Evolutionary conservation across 441 rosid species (phyloP).

Genomic region (Croton laevigatus): DNA sequence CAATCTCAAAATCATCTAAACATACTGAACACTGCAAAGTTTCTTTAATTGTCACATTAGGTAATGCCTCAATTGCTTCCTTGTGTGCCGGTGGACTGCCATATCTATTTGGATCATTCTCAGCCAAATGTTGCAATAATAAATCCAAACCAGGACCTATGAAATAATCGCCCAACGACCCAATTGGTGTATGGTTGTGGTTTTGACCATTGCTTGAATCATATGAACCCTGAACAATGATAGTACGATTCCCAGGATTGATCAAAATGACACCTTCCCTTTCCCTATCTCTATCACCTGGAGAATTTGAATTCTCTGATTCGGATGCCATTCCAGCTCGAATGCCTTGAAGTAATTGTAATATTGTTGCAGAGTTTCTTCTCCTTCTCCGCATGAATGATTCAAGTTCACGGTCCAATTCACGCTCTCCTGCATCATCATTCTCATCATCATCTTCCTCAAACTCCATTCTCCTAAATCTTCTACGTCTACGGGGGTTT

Average conservation of each 20-base stretch:
- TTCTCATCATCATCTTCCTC: slow-evolving; percentile 54
- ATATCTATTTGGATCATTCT: slow-evolving; percentile 71
- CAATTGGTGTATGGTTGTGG: slow-evolving; percentile 41
- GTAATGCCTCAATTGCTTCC: slow-evolving; percentile 52
- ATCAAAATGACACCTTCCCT: slow-evolving; percentile 60
- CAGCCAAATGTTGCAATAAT: slow-evolving; percentile 65
- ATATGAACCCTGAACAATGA: slow-evolving; percentile 56
- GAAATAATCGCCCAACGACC: slow-evolving; percentile 72
- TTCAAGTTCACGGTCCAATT: slow-evolving; percentile 61
- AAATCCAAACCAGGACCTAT: slow-evolving; percentile 69
- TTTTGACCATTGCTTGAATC: slow-evolving; percentile 34
- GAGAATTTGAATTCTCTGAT: slow-evolving; percentile 45
- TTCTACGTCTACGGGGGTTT: slow-evolving; percentile 47
- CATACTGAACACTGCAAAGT: slow-evolving; percentile 67
- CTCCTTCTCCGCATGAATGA: slow-evolving; percentile 63
- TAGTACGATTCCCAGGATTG: slow-evolving; percentile 63
- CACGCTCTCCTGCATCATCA: slow-evolving; percentile 41
- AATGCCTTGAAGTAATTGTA: slow-evolving; percentile 73
- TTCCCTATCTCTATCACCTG: slow-evolving; percentile 43
- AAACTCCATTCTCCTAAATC: slow-evolving; percentile 47
- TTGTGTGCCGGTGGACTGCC: slow-evolving; percentile 75
- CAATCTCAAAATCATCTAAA: slow-evolving; percentile 60
- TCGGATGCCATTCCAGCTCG: slow-evolving; percentile 66
- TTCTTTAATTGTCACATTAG: slow-evolving; percentile 45
- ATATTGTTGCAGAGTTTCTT: slow-evolving; percentile 65